Percentiles rank a stretch among this genome's conserved stretches.
Evolutionary conservation across 305 asterid species (phyloP).

Genomic region (Ilex paraguariensis): DNA sequence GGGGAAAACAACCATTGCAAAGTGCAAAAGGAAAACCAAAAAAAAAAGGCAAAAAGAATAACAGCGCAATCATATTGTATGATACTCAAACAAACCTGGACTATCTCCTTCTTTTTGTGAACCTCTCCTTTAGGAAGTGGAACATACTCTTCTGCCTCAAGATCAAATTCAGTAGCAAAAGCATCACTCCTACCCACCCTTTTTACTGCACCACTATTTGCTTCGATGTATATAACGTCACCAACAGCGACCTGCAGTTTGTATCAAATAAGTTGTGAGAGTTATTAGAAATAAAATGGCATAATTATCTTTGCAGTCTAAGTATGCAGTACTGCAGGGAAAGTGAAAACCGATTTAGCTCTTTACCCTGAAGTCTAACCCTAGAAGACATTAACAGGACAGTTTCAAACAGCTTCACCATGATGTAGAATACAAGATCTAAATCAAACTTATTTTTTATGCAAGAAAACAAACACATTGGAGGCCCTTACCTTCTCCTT

Average conservation of each 20-base stretch:
- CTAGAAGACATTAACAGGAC: too few species aligned
- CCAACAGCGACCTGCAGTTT: constrained; percentile 93
- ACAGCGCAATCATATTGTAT: background rate
- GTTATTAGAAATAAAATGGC: background rate
- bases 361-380: too few species aligned
- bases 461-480: background rate
- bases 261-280: background rate
- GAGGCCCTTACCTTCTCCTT: constrained; percentile 64
- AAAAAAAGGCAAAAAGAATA: background rate
- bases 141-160: constrained; percentile 98
- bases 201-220: constrained; percentile 96
- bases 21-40: too few species aligned
- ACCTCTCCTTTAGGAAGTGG: constrained; percentile 99
- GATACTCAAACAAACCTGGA: constrained; percentile 53
- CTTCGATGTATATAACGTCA: constrained; percentile 92
- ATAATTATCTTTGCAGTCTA: background rate
- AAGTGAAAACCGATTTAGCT: too few species aligned
- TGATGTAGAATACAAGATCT: too few species aligned
- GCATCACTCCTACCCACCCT: constrained; percentile 99
- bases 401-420: too few species aligned
- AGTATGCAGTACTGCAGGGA: too few species aligned
- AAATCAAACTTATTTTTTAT: background rate
- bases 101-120: constrained; percentile 97
- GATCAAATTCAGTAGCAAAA: constrained; percentile 94
- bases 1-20: too few species aligned